Evolutionary conservation across 2,329 filamentous ascomycete species (phyloP).

Genomic region (Calonectria fujianensis): DNA sequence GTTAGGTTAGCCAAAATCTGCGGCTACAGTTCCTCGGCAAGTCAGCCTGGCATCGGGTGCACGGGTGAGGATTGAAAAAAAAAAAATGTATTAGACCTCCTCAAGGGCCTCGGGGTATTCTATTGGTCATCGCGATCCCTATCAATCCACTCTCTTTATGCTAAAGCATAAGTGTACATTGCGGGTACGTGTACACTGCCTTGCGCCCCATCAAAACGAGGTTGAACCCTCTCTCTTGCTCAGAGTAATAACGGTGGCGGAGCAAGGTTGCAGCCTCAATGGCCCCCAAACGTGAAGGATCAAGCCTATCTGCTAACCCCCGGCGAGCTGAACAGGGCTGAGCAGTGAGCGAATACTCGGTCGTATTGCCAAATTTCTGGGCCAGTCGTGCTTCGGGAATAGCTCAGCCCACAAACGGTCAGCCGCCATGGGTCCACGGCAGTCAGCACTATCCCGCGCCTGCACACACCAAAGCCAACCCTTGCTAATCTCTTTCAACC

Average conservation of each 20-base stretch:
- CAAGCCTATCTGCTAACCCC: background rate
- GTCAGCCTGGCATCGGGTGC: background rate
- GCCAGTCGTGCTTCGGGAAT: background rate
- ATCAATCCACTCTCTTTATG: background rate
- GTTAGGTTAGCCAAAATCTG: background rate
- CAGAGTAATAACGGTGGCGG: background rate
- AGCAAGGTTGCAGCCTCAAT: constrained; percentile 3
- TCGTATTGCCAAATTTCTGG: background rate
- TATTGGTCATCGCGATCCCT: background rate
- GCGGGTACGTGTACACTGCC: background rate
- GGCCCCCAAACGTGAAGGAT: constrained; percentile 2
- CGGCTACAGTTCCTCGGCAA: background rate
- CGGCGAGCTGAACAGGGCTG: constrained; percentile 1
- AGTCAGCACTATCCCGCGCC: background rate
- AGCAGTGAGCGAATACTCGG: background rate
- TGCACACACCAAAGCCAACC: background rate
- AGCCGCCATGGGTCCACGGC: background rate
- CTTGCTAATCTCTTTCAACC: background rate
- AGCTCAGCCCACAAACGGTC: background rate
- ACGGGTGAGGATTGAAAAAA: background rate
- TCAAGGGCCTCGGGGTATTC: background rate
- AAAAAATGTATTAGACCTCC: background rate
- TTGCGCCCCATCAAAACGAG: constrained; percentile 1
- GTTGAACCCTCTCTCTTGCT: background rate
- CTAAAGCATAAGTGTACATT: background rate